Conservation (phyloP, 1,139 yeast species). For the Taphrina flavorubra region DNA sequence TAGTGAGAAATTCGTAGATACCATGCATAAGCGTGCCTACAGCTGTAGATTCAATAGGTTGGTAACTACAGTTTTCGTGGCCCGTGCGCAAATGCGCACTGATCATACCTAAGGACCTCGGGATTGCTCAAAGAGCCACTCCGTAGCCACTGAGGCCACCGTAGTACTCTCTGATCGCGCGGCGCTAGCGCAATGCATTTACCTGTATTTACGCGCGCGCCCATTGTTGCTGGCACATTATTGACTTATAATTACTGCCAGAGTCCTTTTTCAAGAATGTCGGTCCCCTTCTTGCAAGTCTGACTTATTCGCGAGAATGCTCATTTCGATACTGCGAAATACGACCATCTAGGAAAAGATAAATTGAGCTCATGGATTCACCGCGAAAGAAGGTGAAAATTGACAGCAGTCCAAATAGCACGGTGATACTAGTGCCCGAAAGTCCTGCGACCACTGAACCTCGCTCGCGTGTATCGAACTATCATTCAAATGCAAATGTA, state of each 20-base stretch:
- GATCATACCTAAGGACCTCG: too few relatives aligned
- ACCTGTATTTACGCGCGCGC: neutral
- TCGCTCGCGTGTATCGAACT: neutral
- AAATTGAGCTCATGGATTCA: neutral
- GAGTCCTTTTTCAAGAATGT: neutral
- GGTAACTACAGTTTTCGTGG: too few relatives aligned
- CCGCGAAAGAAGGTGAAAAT: slow-evolving; percentile 17
- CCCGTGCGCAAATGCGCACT: too few relatives aligned
- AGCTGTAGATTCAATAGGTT: too few relatives aligned
- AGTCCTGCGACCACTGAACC: neutral
- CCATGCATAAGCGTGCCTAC: too few relatives aligned
- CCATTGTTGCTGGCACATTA: neutral
- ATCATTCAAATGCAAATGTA: neutral
- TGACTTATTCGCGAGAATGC: too few relatives aligned
- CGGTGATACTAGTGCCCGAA: slow-evolving; percentile 2
- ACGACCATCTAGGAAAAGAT: neutral
- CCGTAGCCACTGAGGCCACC: too few relatives aligned
- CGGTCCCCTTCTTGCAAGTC: neutral
- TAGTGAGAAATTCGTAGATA: too few relatives aligned
- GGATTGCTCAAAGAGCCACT: too few relatives aligned
- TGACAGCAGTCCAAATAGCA: neutral
- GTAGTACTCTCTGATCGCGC: too few relatives aligned
- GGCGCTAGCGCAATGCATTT: neutral
- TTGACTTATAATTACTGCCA: neutral
- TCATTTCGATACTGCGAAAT: neutral